A percentile compares a stretch with the other conserved stretches of the same genome.
Evolutionary conservation across 2,329 filamentous ascomycete genomes (phyloP).

Genomic region (Meredithiella fracta): DNA sequence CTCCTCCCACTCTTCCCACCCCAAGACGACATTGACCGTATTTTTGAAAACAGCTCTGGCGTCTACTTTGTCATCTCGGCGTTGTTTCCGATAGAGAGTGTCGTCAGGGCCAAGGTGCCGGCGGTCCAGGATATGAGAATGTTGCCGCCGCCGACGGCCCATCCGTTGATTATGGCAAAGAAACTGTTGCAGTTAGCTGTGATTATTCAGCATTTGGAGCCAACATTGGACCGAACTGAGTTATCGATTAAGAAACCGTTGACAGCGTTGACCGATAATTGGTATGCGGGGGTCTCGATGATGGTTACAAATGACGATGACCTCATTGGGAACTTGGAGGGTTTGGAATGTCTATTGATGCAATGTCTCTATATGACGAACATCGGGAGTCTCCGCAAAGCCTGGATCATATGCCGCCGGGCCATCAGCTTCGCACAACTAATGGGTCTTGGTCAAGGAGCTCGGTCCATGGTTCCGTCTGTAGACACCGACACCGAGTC

Average conservation of each 20-base stretch:
- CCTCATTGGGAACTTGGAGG: slow-evolving; percentile 34
- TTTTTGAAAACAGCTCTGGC: slow-evolving; percentile 19
- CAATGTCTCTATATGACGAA: slow-evolving; percentile 34
- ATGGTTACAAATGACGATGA: slow-evolving; percentile 35
- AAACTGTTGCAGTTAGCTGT: slow-evolving; percentile 30
- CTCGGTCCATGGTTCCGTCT: slow-evolving; percentile 23
- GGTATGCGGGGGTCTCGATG: slow-evolving; percentile 21
- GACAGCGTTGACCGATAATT: slow-evolving; percentile 19
- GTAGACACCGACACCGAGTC: slow-evolving; percentile 22
- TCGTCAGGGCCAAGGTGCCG: slow-evolving; percentile 16
- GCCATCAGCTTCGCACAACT: slow-evolving; percentile 35
- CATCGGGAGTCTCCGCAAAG: slow-evolving; percentile 35
- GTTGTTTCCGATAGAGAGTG: slow-evolving; percentile 21
- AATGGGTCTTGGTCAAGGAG: slow-evolving; percentile 28
- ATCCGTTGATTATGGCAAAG: slow-evolving; percentile 32
- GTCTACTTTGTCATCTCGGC: slow-evolving; percentile 20
- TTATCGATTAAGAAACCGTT: slow-evolving; percentile 19
- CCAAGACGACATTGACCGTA: slow-evolving; percentile 21
- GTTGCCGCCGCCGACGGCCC: slow-evolving; percentile 25
- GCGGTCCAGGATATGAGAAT: slow-evolving; percentile 20
- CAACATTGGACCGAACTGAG: slow-evolving; percentile 18
- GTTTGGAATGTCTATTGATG: slow-evolving; percentile 34
- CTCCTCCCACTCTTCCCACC: slow-evolving; percentile 21
- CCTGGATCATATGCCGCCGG: slow-evolving; percentile 35
- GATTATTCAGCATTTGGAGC: slow-evolving; percentile 30